These are phyloP conservation scores for Lactarius sanguifluus DNA, from an alignment of 768 basidiomycete genomes.

Conservation along the genomic window DNA sequence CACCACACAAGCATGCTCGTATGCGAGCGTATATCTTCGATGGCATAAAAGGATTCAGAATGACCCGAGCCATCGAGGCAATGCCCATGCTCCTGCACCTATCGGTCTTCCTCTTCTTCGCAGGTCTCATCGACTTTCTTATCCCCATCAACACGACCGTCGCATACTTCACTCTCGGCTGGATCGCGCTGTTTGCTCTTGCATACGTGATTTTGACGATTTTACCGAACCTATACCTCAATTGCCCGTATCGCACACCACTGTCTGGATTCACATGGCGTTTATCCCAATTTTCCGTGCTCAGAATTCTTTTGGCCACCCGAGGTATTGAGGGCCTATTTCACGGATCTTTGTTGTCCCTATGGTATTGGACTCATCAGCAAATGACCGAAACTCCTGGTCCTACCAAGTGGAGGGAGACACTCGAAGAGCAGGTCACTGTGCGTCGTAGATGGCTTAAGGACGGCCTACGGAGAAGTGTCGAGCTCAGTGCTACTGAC, in stretches of 20 bases:
- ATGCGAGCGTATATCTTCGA: background rate
- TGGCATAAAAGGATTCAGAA: background rate
- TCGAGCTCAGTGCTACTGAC: background rate
- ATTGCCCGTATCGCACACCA: background rate
- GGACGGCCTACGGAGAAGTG: background rate
- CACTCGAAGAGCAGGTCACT: background rate
- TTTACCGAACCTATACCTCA: background rate
- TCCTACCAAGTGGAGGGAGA: background rate
- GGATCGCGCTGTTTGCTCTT: background rate
- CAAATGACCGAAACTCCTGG: background rate
- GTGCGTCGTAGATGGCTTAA: background rate
- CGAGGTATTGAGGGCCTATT: background rate
- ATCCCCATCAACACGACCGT: conserved; percentile 11
- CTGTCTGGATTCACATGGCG: background rate
- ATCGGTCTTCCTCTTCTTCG: conserved; percentile 17
- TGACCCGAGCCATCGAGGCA: background rate
- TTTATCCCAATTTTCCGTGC: background rate
- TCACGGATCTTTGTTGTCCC: background rate
- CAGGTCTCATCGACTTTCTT: conserved; percentile 25
- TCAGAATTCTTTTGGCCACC: background rate
- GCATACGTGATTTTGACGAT: background rate
- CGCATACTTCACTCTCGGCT: conserved; percentile 13
- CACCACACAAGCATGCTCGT: background rate
- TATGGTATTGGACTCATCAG: background rate
- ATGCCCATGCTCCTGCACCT: conserved; percentile 2